Evolutionary conservation across 495 filamentous ascomycete genomes (phyloP).

Genomic region (Parachaetomium inaequale): DNA sequence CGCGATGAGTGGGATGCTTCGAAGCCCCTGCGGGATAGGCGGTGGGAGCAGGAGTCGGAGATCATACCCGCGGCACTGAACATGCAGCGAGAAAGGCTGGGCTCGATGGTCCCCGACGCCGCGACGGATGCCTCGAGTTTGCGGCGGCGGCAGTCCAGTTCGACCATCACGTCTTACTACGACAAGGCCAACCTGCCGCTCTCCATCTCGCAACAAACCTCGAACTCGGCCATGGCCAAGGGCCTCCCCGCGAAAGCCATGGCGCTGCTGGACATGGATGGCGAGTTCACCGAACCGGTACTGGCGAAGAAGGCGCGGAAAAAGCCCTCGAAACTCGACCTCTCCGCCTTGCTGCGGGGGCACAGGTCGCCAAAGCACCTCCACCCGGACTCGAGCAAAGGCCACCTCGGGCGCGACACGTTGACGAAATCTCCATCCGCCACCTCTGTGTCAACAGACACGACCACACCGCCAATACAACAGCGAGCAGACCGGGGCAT

Average conservation of each 20-base stretch:
- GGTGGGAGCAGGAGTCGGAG: slow-evolving; percentile 50
- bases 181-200: slow-evolving; percentile 50
- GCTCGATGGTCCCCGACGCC: slow-evolving; percentile 23
- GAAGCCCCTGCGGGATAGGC: slow-evolving; percentile 18
- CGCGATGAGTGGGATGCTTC: slow-evolving; percentile 11
- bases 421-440: slow-evolving; percentile 41
- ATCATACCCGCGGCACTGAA: slow-evolving; percentile 37
- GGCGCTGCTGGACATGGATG: slow-evolving; percentile 44
- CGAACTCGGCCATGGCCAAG: slow-evolving; percentile 52
- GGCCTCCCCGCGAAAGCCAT: slow-evolving; percentile 45
- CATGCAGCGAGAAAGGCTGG: slow-evolving; percentile 20
- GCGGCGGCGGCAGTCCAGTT: slow-evolving; percentile 46
- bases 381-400: slow-evolving; percentile 19
- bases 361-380: slow-evolving; percentile 21
- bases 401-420: slow-evolving; percentile 29
- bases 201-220: slow-evolving; percentile 54
- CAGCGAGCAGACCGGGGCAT: slow-evolving; percentile 28
- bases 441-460: slow-evolving; percentile 35
- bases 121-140: slow-evolving; percentile 39
- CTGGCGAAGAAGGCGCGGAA: slow-evolving; percentile 35
- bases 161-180: slow-evolving; percentile 51
- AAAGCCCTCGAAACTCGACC: slow-evolving; percentile 49
- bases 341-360: slow-evolving; percentile 36
- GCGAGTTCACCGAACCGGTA: slow-evolving; percentile 11
- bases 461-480: slow-evolving; percentile 27